Base-by-base conservation (phyloP, 2,329 filamentous ascomycete species). In the Tolypocladium ophioglossoides region DNA sequence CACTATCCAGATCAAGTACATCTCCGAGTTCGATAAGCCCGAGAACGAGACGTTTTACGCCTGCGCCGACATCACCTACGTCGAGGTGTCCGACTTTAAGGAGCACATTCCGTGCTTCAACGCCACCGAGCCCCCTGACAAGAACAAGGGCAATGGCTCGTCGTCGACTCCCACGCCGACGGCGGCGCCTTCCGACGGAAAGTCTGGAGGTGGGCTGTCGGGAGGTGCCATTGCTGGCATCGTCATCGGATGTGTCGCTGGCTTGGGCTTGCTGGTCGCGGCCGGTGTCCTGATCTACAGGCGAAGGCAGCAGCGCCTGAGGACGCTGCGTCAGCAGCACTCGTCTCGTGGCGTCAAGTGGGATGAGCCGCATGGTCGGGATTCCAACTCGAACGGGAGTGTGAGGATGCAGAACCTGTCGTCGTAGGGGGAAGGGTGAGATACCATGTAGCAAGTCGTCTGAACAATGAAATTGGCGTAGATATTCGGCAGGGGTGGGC, bases 161-260 rank as follows among this genome's bases (percentile, higher is more conserved):
- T 56, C 38, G 52, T 57, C 41, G 37, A 56, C 30, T 30, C 51
- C 41, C 39, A 57, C 50, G 50, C 39, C 37, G 20, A 58, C 58
- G 55, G 63, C 30, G 60, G 63, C 34, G 59, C 63, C 24, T 61
- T 58, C 44, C 62, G 60, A 53, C 59, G 61, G 56, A n/a, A 47
- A 47, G 27, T 62, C 60, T 55, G 61, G 57, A 5, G 58, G 60
- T 52, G 66, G 65, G 2, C 73, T 91, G 12, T 84, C 83, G 16
- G 81, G 81, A 22, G 87, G 86, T 44, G 79, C 82, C 22, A 89
- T 91, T 63, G 88, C 87, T 3, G 88, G 87, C 1, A 85, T 89
- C 56, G 86, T 87, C 2, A 74, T 91, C 56, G 89, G 88, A 35
- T 78, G 83, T 3, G 68, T 92, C 10, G 73, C 80, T 11, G 87